A percentile compares a stretch with the other conserved stretches of the same genome.
These are phyloP conservation scores for Francoa sonchifolia DNA, from an alignment of 441 rosid genomes.

Conservation along the genomic window DNA sequence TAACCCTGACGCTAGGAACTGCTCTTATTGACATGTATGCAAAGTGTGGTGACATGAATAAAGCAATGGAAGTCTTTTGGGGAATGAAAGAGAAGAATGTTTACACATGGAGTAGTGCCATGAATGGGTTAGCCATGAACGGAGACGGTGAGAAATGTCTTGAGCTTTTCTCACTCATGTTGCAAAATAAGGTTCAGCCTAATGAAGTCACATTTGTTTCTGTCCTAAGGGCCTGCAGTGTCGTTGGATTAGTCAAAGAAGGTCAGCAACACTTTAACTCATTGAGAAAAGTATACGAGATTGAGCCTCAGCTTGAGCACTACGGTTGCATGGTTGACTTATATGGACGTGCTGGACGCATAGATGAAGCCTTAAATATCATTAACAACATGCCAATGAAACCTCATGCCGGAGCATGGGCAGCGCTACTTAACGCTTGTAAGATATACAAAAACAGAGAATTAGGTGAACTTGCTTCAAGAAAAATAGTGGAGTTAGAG, in stretches of 20 bases:
- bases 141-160: constrained; percentile 34
- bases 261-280: constrained; percentile 35
- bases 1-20: constrained; percentile 38
- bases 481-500: constrained; percentile 35
- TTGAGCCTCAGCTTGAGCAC: constrained; percentile 41
- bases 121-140: constrained; percentile 42
- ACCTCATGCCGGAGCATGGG: constrained; percentile 52
- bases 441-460: constrained; percentile 37
- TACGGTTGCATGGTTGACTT: constrained; percentile 53
- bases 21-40: constrained; percentile 43
- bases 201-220: constrained; percentile 35
- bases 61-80: constrained; percentile 45
- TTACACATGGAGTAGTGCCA: constrained; percentile 42
- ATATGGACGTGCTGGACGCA: constrained; percentile 38
- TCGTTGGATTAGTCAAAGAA: constrained; percentile 33
- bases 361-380: constrained; percentile 31
- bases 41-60: constrained; percentile 34
- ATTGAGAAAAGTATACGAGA: constrained; percentile 27
- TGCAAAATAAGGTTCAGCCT: constrained; percentile 25
- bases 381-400: constrained; percentile 38
- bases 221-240: constrained; percentile 41
- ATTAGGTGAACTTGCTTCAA: constrained; percentile 34
- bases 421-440: constrained; percentile 50
- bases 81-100: constrained; percentile 40
- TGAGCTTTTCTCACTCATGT: constrained; percentile 37